Conservation (phyloP, 495 filamentous ascomycete species). For the Penicillium salamii region DNA sequence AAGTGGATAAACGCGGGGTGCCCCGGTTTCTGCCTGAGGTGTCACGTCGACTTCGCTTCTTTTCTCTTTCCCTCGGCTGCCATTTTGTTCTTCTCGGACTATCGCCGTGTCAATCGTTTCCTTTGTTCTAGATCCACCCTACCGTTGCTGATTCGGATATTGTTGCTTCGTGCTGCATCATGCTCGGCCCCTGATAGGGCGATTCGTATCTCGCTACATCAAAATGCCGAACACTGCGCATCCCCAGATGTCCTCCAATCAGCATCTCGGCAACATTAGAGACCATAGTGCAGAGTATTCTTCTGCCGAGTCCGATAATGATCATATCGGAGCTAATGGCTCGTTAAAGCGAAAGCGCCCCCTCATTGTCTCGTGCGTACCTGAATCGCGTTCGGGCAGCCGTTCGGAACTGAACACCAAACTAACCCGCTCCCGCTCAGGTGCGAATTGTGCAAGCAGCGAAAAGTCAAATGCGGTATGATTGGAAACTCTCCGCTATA, state of each 20-base stretch:
- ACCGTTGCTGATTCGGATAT: slow-evolving; percentile 2
- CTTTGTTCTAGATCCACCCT: background rate
- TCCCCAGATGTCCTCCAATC: slow-evolving; percentile 25
- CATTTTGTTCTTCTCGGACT: slow-evolving; percentile 11
- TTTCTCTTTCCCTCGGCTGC: slow-evolving; percentile 13
- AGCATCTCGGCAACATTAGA: slow-evolving; percentile 19
- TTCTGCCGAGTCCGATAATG: slow-evolving; percentile 40
- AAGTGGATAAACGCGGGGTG: slow-evolving; percentile 25
- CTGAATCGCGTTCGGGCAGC: background rate
- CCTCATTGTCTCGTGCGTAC: slow-evolving; percentile 45
- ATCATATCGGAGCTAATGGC: slow-evolving; percentile 29
- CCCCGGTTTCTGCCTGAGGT: slow-evolving; percentile 29
- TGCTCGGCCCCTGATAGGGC: slow-evolving; percentile 26
- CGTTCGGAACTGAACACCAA: background rate
- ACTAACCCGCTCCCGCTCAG: slow-evolving; percentile 36
- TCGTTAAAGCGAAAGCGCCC: slow-evolving; percentile 44
- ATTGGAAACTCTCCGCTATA: background rate
- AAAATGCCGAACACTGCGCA: slow-evolving; percentile 40
- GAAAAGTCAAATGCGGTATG: slow-evolving; percentile 77
- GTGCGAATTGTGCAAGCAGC: slow-evolving; percentile 79
- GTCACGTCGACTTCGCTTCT: slow-evolving; percentile 7
- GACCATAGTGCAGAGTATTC: slow-evolving; percentile 42
- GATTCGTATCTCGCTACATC: slow-evolving; percentile 33
- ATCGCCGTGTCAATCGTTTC: slow-evolving; percentile 12
- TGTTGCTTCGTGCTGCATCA: slow-evolving; percentile 16